Evolutionary conservation across 2,329 filamentous ascomycete genomes (phyloP).

Genomic region (Colletotrichum chlorophyti): DNA sequence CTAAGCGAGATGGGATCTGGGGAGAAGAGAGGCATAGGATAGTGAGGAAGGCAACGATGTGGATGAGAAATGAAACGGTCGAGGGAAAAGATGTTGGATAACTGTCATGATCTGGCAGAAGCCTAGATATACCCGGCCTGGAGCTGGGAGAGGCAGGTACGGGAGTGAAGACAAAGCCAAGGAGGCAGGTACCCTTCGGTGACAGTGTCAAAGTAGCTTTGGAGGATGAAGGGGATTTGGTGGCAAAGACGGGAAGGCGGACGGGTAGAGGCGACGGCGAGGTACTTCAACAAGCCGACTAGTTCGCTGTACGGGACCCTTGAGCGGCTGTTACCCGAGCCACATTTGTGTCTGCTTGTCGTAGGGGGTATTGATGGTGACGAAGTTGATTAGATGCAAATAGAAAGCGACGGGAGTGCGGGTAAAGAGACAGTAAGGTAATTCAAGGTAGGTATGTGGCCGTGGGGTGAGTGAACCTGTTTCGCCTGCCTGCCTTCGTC

Average conservation of each 20-base stretch:
- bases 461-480: no score
- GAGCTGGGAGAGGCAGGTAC: neutral
- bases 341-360: conserved; percentile 6
- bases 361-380: conserved; percentile 11
- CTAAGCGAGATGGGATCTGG: neutral
- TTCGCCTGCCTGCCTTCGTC: no score
- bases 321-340: conserved; percentile 10
- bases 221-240: neutral
- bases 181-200: no score
- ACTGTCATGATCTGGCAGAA: conserved; percentile 24
- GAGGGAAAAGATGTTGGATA: neutral
- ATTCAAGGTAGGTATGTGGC: no score
- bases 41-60: neutral
- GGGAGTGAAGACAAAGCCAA: conserved; percentile 18
- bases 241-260: conserved; percentile 14
- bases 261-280: conserved; percentile 2
- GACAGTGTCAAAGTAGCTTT: neutral
- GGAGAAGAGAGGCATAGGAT: neutral
- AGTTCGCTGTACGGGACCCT: conserved; percentile 20
- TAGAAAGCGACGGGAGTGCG: conserved; percentile 2
- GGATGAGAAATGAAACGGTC: conserved; percentile 14
- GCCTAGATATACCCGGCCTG: conserved; percentile 24
- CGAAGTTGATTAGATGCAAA: conserved; percentile 7
- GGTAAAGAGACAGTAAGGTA: no score
- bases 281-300: conserved; percentile 13